Evolutionary conservation across 139 green algal species (phyloP), one percentile per base, ranked within the genome.

Genomic region (Chlamydomonas asymmetrica): DNA sequence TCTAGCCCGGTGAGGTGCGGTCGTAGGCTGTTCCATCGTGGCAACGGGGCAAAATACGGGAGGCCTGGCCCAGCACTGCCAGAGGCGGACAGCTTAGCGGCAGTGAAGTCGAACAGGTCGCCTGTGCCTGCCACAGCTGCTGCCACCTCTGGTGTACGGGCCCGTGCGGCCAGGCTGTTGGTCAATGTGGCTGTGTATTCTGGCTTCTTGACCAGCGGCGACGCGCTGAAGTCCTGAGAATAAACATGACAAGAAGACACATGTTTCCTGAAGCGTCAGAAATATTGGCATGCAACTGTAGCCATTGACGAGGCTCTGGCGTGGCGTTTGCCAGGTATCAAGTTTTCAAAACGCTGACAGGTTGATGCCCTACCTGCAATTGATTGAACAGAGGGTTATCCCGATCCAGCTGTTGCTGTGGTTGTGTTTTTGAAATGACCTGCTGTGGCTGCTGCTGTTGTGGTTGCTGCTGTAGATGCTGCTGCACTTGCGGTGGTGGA

Each of bases 1-100:
- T 78, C 75, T 20, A 80, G 57, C 40, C 74, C 75, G 4, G 71
- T 80, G 27, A 82, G 71, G 64, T 71, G 67, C 7, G 80, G 71
- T 32, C 75, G 59, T 64, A 71, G 25, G 13, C 63, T 45, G 16
- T 49, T 71, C 80, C 75, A 86, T 0, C 6, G 20, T 0, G 75
- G 65, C 48, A 78, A 25, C 38, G 49, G 59, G 8, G 23, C 49
- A n/a, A 70, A 4, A 35, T 77, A 77, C 27, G 39, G 34, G 16
- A 70, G 71, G 39, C 65, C 20, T 59, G n/a, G n/a, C n/a, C n/a
- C n/a, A n/a, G n/a, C n/a, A n/a, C n/a, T n/a, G n/a, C n/a, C n/a
- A n/a, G n/a, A n/a, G n/a, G n/a, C n/a, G n/a, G n/a, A n/a, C n/a
- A n/a, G n/a, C n/a, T n/a, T n/a, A n/a, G n/a, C 71, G 3, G 59